Evolutionary conservation across 768 basidiomycete genomes (phyloP).

Genomic region (Aureoboletus auriporus): DNA sequence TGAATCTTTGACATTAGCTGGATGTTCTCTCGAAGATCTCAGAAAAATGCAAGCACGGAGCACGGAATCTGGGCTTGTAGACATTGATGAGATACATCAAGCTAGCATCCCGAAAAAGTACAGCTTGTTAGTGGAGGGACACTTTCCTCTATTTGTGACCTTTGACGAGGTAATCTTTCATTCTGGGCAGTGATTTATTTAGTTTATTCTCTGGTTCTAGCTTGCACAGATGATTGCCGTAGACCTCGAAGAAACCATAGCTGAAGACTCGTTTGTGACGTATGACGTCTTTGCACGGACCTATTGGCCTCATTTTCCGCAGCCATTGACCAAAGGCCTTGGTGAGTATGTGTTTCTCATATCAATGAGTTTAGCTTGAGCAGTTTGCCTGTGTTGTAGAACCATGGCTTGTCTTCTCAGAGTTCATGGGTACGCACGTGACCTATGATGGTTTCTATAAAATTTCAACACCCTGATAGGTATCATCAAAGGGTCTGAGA

Average conservation of each 20-base stretch:
- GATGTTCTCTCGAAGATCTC: constrained; percentile 38
- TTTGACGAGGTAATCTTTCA: constrained; percentile 48
- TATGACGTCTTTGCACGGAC: constrained; percentile 43
- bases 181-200: not conserved
- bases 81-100: constrained; percentile 29
- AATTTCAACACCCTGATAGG: constrained; percentile 28
- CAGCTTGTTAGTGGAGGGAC: constrained; percentile 50
- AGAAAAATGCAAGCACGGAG: constrained; percentile 19
- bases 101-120: constrained; percentile 40
- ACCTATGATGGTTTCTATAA: not conserved
- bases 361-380: not conserved
- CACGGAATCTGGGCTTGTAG: constrained; percentile 27
- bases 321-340: constrained; percentile 46
- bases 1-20: constrained; percentile 38
- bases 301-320: constrained; percentile 62
- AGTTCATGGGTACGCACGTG: constrained; percentile 22
- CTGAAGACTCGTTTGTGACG: constrained; percentile 31
- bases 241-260: constrained; percentile 6
- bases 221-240: constrained; percentile 24
- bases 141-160: constrained; percentile 71
- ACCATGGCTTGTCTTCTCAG: constrained; percentile 58
- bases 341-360: constrained; percentile 33
- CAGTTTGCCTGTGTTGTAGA: constrained; percentile 34
- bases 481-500: constrained; percentile 65
- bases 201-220: constrained; percentile 5